phyloP scores from a whole-genome alignment of 116 monocot genomes.

The Zostera marina region DNA sequence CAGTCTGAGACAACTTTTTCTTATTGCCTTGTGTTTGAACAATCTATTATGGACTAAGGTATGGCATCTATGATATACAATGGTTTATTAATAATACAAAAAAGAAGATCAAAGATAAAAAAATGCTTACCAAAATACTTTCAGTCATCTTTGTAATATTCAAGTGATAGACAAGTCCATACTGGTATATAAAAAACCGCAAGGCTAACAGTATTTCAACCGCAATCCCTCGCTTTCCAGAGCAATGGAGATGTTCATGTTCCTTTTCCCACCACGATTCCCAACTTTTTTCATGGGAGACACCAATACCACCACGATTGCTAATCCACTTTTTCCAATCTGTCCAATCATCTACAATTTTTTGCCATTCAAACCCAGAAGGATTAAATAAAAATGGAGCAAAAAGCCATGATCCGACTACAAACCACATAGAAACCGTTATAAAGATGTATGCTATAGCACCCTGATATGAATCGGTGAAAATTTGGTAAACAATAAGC shows the following conservation, averaged over 20 bases:
- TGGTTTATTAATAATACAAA: no score
- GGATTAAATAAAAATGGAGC: conserved; percentile 91
- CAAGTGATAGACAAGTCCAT: conserved; percentile 88
- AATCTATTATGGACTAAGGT: no score
- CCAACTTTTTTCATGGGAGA: conserved; percentile 72
- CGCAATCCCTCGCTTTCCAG: conserved; percentile 41
- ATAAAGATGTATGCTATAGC: conserved; percentile 59
- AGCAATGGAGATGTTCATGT: conserved; percentile 67
- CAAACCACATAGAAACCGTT: conserved; percentile 86
- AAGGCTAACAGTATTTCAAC: conserved; percentile 53
- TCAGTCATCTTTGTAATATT: conserved; percentile 42
- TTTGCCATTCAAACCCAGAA: conserved; percentile 95
- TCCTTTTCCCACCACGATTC: conserved; percentile 99
- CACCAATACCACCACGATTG: conserved; percentile 89
- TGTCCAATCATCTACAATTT: conserved; percentile 91
- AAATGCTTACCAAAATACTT: conserved; percentile 62
- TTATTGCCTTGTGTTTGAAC: no score
- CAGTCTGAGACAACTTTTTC: no score
- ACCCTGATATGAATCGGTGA: conserved; percentile 56
- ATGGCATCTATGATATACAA: no score
- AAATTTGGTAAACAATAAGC: conserved; percentile 77
- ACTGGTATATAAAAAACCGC: conserved; percentile 88
- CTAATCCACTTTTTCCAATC: conserved; percentile 97
- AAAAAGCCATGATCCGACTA: conserved; percentile 89
- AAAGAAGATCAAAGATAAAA: background rate